Conservation (phyloP, 139 green algal genomes). For the Coccomyxa sp. region DNA sequence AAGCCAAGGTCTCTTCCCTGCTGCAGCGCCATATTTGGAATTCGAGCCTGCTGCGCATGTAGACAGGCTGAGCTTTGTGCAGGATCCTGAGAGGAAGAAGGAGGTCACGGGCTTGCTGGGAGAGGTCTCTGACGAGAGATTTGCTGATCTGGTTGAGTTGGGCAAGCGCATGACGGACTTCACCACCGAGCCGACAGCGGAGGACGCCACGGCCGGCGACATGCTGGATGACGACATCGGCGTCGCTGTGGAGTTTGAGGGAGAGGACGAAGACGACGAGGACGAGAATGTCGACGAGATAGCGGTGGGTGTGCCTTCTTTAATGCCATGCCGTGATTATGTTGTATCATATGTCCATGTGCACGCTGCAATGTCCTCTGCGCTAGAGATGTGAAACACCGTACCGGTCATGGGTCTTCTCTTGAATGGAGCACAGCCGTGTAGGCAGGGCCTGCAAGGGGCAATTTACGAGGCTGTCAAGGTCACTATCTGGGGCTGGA, state of each 20-base stretch:
- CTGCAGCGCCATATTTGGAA: too few relatives aligned
- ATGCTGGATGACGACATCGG: constrained; percentile 90
- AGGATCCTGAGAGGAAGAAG: constrained; percentile 73
- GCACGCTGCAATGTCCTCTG: neutral
- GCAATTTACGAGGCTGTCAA: too few relatives aligned
- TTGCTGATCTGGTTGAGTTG: constrained; percentile 81
- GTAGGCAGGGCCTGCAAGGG: too few relatives aligned
- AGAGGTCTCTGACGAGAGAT: constrained; percentile 65
- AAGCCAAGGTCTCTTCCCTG: too few relatives aligned
- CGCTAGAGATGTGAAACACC: too few relatives aligned
- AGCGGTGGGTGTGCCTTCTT: constrained; percentile 19
- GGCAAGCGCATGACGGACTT: constrained; percentile 94
- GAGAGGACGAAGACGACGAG: constrained; percentile 76
- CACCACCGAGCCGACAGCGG: constrained; percentile 20
- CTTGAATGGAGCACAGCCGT: too few relatives aligned
- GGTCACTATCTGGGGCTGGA: too few relatives aligned
- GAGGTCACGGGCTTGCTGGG: constrained; percentile 75
- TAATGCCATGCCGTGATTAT: neutral
- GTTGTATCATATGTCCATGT: neutral
- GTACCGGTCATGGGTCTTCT: too few relatives aligned
- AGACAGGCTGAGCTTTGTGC: neutral
- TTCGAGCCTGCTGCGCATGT: neutral
- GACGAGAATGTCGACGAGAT: constrained; percentile 48
- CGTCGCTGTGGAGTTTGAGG: constrained; percentile 91
- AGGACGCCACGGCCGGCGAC: constrained; percentile 19